A percentile compares a stretch with the other conserved stretches of the same genome.
These are phyloP conservation scores for Ampelomyces quisqualis DNA, from an alignment of 2,329 filamentous ascomycete genomes.

Conservation along the genomic window DNA sequence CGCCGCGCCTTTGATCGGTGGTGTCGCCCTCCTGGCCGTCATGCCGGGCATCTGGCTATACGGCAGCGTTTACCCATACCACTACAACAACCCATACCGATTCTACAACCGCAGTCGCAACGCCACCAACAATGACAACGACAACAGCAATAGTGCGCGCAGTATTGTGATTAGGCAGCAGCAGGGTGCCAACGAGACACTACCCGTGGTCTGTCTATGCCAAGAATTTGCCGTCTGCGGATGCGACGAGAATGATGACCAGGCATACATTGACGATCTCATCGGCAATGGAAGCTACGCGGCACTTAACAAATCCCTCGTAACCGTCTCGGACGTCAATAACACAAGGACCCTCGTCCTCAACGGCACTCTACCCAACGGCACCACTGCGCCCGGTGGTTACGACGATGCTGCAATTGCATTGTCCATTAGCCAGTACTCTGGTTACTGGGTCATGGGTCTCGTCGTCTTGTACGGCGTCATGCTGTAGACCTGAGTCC, in stretches of 20 bases:
- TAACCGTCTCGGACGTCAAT: constrained; percentile 64
- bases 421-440: constrained; percentile 30
- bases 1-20: constrained; percentile 48
- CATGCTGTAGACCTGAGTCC: constrained; percentile 14
- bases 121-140: constrained; percentile 41
- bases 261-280: constrained; percentile 61
- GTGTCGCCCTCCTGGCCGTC: constrained; percentile 53
- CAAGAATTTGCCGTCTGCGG: constrained; percentile 59
- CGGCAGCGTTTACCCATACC: constrained; percentile 63
- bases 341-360: constrained; percentile 65
- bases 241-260: constrained; percentile 67
- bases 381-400: constrained; percentile 47
- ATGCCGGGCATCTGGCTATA: constrained; percentile 68
- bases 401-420: constrained; percentile 29
- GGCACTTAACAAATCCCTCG: constrained; percentile 61
- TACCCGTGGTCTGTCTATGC: constrained; percentile 64
- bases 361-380: constrained; percentile 73
- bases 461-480: constrained; percentile 40
- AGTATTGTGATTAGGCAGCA: neutral
- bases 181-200: constrained; percentile 55
- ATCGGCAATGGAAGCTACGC: constrained; percentile 58
- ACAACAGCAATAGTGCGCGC: constrained; percentile 1
- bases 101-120: constrained; percentile 49
- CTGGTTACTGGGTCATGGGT: constrained; percentile 45
- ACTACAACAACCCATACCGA: constrained; percentile 59